Conservation (phyloP, 2,329 filamentous ascomycete genomes). For the Aspergillus candidus region DNA sequence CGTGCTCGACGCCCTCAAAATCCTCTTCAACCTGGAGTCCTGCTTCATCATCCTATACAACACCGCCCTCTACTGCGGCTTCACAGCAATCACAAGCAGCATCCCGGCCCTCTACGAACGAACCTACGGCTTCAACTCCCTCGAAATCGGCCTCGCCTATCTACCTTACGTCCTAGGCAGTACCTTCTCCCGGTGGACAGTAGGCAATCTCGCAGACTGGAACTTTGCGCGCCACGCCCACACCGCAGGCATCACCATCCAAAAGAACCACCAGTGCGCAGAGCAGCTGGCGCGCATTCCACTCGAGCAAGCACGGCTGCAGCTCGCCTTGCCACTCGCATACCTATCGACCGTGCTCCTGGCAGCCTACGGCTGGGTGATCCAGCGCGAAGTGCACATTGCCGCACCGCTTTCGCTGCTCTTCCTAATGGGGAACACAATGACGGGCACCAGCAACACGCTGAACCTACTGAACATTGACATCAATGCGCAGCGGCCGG, state of each 20-base stretch:
- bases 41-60: slow-evolving; percentile 28
- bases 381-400: slow-evolving; percentile 9
- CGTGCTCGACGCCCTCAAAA: background rate
- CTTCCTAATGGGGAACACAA: slow-evolving; percentile 14
- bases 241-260: slow-evolving; percentile 2
- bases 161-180: slow-evolving; percentile 22
- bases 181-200: slow-evolving; percentile 15
- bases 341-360: slow-evolving; percentile 1
- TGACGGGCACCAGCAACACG: slow-evolving; percentile 6
- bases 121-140: slow-evolving; percentile 23
- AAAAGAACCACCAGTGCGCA: background rate
- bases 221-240: slow-evolving; percentile 7
- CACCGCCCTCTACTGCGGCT: slow-evolving; percentile 26
- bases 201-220: slow-evolving; percentile 11
- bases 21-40: slow-evolving; percentile 25
- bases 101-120: slow-evolving; percentile 30
- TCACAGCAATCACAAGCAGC: slow-evolving; percentile 30
- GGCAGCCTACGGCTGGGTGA: slow-evolving; percentile 11
- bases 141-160: slow-evolving; percentile 17
- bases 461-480: slow-evolving; percentile 18
- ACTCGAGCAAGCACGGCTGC: slow-evolving; percentile 9
- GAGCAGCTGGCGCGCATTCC: slow-evolving; percentile 6
- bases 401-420: slow-evolving; percentile 15
- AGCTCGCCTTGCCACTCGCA: slow-evolving; percentile 2
- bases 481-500: slow-evolving; percentile 10